Evolutionary conservation across 1,139 yeast genomes (phyloP), one percentile per base, ranked within the genome.

Genomic region (Trichomonascaceae sp.): DNA sequence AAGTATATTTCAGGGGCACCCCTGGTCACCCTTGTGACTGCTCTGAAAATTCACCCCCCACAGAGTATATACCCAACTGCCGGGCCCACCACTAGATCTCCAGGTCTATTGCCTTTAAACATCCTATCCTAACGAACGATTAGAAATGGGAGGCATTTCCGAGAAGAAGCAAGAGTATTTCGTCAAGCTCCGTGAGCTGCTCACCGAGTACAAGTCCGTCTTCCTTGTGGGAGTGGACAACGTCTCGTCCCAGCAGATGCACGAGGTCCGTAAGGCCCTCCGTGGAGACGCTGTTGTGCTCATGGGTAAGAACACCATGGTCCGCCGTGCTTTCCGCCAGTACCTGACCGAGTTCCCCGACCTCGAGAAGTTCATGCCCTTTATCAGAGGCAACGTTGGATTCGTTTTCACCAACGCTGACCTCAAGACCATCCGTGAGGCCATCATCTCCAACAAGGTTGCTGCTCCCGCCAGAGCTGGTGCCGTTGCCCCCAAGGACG

Each of bases 221-320:
- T 87, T 89, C 85, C 67, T 89, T 56, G 97, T 89, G 62, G 97
- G 97, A 70, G 96, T 89, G 57, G 98, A 89, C 75, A 89, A 89
- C 76, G 98, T 89, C 63, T 84, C 97, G 54, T 89, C 98, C 57
- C 98, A 89, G 75, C 98, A 89, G 60, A 87, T 89, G 96, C 98
- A 89, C 74, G 94, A 89, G 76, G 77, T 85, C 72, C 87, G 99
- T 79, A 85, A 80, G 76, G 69, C 84, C 50, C 78, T 92, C 60
- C 85, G 99, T 74, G 84, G 85, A 51, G 79, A 76, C 43, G 98
- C 89, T 59, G 89, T 80, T 52, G 87, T 92, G 51, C 74, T 89
- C 62, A 89, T 92, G 97, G 99, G 99, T 76, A 89, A 89, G 82
- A 89, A 89, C 95, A 92, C 99, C 76, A 87, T 92, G 97, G 95